Percentiles rank a stretch among this genome's conserved stretches.
phyloP scores from a whole-genome alignment of 2,329 filamentous ascomycete species.

The Phyllosticta citriasiana region DNA sequence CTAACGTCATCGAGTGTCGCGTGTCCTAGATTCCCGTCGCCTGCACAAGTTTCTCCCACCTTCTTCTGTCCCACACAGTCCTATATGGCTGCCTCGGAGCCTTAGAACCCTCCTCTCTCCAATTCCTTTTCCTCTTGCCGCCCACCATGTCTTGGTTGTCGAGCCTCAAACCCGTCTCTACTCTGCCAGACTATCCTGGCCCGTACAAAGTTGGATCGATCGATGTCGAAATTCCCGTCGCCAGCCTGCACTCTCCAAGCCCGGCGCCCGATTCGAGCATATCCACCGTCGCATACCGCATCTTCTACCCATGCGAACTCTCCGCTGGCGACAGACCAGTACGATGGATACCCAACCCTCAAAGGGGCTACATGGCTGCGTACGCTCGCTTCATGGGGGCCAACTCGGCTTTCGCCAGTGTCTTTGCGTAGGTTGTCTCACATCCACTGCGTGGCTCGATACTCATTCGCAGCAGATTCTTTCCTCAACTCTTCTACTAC shows the following conservation, averaged over 20 bases:
- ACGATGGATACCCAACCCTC: constrained; percentile 69
- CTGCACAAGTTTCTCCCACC: not conserved
- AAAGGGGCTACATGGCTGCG: constrained; percentile 61
- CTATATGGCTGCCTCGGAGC: not conserved
- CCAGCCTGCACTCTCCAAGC: constrained; percentile 36
- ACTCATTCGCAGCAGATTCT: constrained; percentile 38
- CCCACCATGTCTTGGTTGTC: constrained; percentile 31
- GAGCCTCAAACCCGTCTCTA: constrained; percentile 55
- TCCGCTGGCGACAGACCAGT: constrained; percentile 47
- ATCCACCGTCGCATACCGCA: constrained; percentile 65
- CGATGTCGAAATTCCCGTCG: constrained; percentile 68
- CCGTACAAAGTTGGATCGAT: constrained; percentile 70
- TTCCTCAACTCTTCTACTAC: constrained; percentile 64
- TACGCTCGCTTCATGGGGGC: constrained; percentile 70
- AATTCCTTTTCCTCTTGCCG: too few species aligned
- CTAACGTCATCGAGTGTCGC: constrained; percentile 2
- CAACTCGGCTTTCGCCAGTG: constrained; percentile 36
- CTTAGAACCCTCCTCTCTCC: not conserved
- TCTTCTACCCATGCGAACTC: constrained; percentile 64
- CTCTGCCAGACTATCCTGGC: constrained; percentile 66
- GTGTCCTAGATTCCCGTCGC: not conserved
- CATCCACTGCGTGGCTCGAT: not conserved
- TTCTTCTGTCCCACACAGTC: not conserved
- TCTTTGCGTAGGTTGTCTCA: constrained; percentile 26
- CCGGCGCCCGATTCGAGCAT: constrained; percentile 46